Base-by-base conservation (phyloP, 257 asterid genomes). In the Penstemon eatonii region DNA sequence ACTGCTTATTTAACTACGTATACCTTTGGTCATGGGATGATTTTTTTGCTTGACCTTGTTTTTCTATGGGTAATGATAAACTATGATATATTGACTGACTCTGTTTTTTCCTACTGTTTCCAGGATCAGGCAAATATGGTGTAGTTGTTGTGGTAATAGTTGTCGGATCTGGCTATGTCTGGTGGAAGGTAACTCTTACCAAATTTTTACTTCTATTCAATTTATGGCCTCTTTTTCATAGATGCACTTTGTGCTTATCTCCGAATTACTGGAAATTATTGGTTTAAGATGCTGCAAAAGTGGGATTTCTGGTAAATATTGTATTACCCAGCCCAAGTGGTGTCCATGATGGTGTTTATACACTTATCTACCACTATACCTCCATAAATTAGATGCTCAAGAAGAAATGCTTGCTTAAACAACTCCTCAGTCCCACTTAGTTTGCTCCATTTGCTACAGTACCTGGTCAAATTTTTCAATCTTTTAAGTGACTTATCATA, bases 151-250 rank as follows among this genome's bases (percentile, higher is more conserved):
- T 87, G 51, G 86, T 89, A 41, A 79, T 88, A 50, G 96, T 82
- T 73, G 87, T 82, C 66, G 99, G 98, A 81, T 93, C 82, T 72
- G 98, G 99, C 77, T 94, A 84, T 69, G 64, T 94, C 66, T 91
- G 99, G 99, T 94, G 99, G 98, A 94, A 94, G 96, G 99, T 94
- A 86, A 75, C 71, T 60, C 15, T 54, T 50, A 47, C 44, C 15
- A 36, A 9, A 11, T 33, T 5, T 47, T 46, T 58, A 54, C 38
- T 10, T 50, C 40, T 50, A 53, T 72, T 45, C 10, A 54, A 45
- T n/a, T 39, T 25, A 18, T 40, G 37, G 10, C 68, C 47, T 56
- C 42, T 11, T 19, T 57, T 37, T 69, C 60, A 12, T 39, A 50
- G 47, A 56, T 49, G 62, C 19, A 45, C 38, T 56, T 10, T 54